Evolutionary conservation across 805 yeast species (phyloP), one percentile per base, ranked within the genome.

Genomic region (Wickerhamomyces bovis): DNA sequence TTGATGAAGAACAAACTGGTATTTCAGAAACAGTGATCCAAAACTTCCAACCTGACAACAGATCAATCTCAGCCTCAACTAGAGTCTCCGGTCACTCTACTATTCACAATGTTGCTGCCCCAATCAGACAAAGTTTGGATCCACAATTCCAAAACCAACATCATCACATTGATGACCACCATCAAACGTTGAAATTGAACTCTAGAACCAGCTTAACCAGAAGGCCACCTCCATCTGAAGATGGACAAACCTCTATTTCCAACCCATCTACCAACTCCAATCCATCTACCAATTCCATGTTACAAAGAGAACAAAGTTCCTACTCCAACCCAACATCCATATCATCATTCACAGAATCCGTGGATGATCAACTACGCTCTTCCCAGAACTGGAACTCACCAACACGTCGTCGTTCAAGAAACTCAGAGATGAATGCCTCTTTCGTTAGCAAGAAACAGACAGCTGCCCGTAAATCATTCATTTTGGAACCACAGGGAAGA

Each of bases 331-430:
- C 64, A 40, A 61, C 64, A 0, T 53, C 64, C 4, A 51, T 61
- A 10, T 61, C 64, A 11, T 54, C 58, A 30, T 61, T 61, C 23
- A 45, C 61, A 3, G 63, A 53, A 20, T 56, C 57, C 33, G 50
- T 58, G 5, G 55, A 54, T 15, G 44, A 47, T 21, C 58, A 59
- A 10, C 43, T 49, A 9, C 54, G 59, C 41, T 40, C 55, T 3
- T 49, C 61, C 7, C 58, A 61, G 44, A 55, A 56, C 13, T 61
- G 65, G 65, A 61, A 58, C 48, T 60, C 64, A 1, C 63, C 65
- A 42, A 40, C 51, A 35, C 57, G 65, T 39, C 60, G 63, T 46
- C 57, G 62, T 23, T 51, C 55, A 1, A 53, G 64, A 53, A 56
- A 45, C 41, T 52, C 57, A 2, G 60, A 58, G 11, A 11, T 42